phyloP scores from a whole-genome alignment of 805 yeast genomes.

The Ogataea parapolymorpha region DNA sequence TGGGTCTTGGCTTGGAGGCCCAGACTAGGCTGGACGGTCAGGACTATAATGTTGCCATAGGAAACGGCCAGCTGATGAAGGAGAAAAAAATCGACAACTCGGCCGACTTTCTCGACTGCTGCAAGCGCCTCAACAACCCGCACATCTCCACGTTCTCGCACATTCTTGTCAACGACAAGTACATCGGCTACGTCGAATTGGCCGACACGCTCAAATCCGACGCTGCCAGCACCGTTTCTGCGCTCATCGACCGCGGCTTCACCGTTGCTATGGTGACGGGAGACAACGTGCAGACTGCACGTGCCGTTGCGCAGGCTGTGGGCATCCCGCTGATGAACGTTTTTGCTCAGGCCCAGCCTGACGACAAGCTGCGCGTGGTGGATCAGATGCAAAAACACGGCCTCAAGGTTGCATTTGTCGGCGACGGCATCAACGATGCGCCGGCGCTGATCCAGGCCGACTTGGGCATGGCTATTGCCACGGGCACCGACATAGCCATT shows the following conservation, averaged over 20 bases:
- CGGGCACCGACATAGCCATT: conserved; percentile 94
- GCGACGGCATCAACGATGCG: conserved; percentile 98
- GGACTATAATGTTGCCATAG: conserved; percentile 43
- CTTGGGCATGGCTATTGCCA: conserved; percentile 85
- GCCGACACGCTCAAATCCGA: conserved; percentile 67
- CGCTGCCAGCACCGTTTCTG: conserved; percentile 55
- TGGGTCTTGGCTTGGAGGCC: conserved; percentile 48
- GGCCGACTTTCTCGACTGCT: conserved; percentile 16
- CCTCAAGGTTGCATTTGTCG: conserved; percentile 74
- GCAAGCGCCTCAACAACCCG: conserved; percentile 10
- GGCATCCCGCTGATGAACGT: conserved; percentile 65
- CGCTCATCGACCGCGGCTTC: conserved; percentile 50
- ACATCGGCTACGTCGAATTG: conserved; percentile 64
- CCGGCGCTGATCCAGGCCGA: conserved; percentile 91
- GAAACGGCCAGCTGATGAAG: conserved; percentile 46
- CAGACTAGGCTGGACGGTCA: conserved; percentile 16
- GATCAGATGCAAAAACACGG: conserved; percentile 46
- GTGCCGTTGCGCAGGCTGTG: conserved; percentile 57
- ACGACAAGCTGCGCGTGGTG: conserved; percentile 69
- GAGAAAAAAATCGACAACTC: conserved; percentile 21
- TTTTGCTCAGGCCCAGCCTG: conserved; percentile 74
- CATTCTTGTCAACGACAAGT: conserved; percentile 52
- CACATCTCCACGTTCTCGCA: conserved; percentile 28
- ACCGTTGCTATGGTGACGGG: conserved; percentile 88
- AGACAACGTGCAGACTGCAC: conserved; percentile 65